A percentile compares a stretch with the other conserved stretches of the same genome.
These are phyloP conservation scores for Aspergillus vadensis DNA, from an alignment of 2,329 filamentous ascomycete species.

Conservation along the genomic window DNA sequence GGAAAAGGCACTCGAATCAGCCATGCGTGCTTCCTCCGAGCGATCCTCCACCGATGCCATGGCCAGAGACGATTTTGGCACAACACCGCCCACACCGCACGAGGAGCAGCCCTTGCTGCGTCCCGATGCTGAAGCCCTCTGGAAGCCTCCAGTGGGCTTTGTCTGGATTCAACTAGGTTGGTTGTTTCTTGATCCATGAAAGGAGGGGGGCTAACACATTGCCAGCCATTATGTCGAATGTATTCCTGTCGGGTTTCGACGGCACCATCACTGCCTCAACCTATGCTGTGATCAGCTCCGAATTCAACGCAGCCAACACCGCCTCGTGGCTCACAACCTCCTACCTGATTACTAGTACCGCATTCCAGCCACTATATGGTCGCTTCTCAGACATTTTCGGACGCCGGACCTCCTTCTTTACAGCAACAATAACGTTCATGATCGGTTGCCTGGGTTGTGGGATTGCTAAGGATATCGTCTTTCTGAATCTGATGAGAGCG, in stretches of 20 bases:
- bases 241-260: conserved; percentile 62
- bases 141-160: conserved; percentile 57
- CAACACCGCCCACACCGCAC: neutral
- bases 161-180: conserved; percentile 58
- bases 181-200: neutral
- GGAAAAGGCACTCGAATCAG: neutral
- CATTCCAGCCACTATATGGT: conserved; percentile 73
- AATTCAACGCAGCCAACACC: conserved; percentile 51
- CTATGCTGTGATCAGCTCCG: conserved; percentile 50
- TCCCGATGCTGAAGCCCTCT: conserved; percentile 27
- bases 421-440: conserved; percentile 64
- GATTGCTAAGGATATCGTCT: conserved; percentile 65
- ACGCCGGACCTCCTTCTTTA: conserved; percentile 60
- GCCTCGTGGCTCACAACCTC: conserved; percentile 59
- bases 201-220: neutral
- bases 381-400: conserved; percentile 73
- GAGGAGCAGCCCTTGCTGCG: conserved; percentile 31
- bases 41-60: neutral
- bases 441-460: conserved; percentile 70
- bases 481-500: conserved; percentile 70
- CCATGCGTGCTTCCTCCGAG: neutral
- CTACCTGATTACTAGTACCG: conserved; percentile 65
- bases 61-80: neutral
- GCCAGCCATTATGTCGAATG: conserved; percentile 62
- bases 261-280: conserved; percentile 49